A percentile compares a stretch with the other conserved stretches of the same genome.
phyloP scores from a whole-genome alignment of 805 yeast genomes.

The Lipomyces chichibuensis region DNA sequence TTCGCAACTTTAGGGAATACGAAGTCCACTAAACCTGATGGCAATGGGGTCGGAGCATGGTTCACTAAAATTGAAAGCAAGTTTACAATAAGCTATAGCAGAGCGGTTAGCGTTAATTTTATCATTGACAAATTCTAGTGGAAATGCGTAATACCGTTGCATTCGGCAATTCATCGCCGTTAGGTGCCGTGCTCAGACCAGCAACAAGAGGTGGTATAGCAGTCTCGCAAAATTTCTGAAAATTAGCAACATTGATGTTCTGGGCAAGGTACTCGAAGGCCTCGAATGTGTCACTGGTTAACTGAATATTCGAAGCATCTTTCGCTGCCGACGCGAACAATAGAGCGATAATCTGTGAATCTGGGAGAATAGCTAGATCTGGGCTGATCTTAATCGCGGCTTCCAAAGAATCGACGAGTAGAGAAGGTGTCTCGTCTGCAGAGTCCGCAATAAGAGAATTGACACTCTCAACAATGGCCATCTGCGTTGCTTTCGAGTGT shows the following conservation, averaged over 20 bases:
- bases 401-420: conserved; percentile 70
- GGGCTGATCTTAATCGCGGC: conserved; percentile 57
- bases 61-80: conserved; percentile 25
- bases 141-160: conserved; percentile 4
- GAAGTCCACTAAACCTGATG: conserved; percentile 27
- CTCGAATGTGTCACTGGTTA: conserved; percentile 68
- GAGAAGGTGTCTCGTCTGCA: conserved; percentile 78
- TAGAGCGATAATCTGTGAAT: conserved; percentile 52
- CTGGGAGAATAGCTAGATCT: conserved; percentile 40
- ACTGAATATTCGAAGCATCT: conserved; percentile 74
- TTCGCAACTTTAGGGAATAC: conserved; percentile 29
- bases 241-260: conserved; percentile 42
- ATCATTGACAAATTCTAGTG: background rate
- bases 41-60: conserved; percentile 34
- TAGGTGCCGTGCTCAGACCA: conserved; percentile 14
- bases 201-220: conserved; percentile 30
- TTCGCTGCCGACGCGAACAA: conserved; percentile 67
- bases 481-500: conserved; percentile 39
- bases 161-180: conserved; percentile 20
- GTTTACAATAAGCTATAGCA: conserved; percentile 22
- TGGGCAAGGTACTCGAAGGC: conserved; percentile 64
- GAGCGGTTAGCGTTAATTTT: background rate
- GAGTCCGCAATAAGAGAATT: conserved; percentile 58
- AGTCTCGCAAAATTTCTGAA: conserved; percentile 39
- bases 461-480: conserved; percentile 46